These are phyloP conservation scores for Psilocybe azurescens DNA, from an alignment of 768 basidiomycete genomes.

Conservation along the genomic window DNA sequence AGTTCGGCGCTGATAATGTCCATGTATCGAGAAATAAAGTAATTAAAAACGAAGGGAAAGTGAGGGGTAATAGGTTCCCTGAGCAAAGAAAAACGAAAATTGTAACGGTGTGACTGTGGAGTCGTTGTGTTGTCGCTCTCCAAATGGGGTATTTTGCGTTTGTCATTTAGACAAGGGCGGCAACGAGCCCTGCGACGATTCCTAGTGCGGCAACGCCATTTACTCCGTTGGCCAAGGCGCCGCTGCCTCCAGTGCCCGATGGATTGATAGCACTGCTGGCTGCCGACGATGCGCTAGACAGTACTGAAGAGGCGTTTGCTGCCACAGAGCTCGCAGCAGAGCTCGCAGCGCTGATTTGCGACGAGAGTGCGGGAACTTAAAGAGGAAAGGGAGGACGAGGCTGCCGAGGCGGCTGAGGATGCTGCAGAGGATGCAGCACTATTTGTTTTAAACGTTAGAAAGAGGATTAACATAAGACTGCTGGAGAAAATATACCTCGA, in stretches of 20 bases:
- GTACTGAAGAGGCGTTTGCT: background rate
- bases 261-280: background rate
- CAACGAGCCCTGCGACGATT: conserved; percentile 2
- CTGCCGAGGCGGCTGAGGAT: background rate
- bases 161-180: background rate
- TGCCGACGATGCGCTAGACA: background rate
- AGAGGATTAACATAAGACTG: too few species aligned
- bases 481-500: background rate
- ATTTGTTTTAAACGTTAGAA: background rate
- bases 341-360: background rate
- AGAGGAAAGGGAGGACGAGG: background rate
- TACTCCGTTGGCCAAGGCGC: background rate
- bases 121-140: background rate
- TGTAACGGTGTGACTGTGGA: background rate
- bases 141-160: background rate
- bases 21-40: background rate
- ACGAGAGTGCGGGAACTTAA: background rate
- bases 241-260: background rate
- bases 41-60: background rate
- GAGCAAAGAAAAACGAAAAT: background rate
- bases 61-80: background rate
- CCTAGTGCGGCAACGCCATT: background rate
- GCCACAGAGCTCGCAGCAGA: background rate
- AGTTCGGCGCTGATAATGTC: conserved; percentile 1
- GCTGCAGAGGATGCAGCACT: background rate